These are phyloP conservation scores for Uncinocarpus reesii DNA, from an alignment of 2,329 filamentous ascomycete genomes.

Conservation along the genomic window DNA sequence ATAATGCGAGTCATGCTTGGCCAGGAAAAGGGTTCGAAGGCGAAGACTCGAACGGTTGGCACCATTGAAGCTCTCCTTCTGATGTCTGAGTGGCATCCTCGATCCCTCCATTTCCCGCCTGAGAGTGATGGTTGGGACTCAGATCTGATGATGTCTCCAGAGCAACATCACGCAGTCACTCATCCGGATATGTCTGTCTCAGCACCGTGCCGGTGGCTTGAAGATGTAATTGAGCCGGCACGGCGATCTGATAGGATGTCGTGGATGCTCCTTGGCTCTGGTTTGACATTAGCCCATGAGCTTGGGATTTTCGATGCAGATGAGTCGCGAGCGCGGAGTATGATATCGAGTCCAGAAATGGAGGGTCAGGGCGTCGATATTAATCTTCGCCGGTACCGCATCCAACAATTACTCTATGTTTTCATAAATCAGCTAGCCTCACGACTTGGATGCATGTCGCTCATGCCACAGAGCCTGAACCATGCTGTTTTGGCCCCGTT, in stretches of 20 bases:
- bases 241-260: conserved; percentile 48
- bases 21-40: conserved; percentile 43
- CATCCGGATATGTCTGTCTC: conserved; percentile 21
- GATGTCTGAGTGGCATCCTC: conserved; percentile 47
- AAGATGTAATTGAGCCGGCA: conserved; percentile 46
- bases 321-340: conserved; percentile 23
- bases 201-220: conserved; percentile 38
- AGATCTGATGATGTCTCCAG: conserved; percentile 34
- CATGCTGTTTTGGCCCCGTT: conserved; percentile 33
- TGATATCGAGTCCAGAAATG: conserved; percentile 14
- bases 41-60: conserved; percentile 41
- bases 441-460: conserved; percentile 42
- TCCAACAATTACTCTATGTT: conserved; percentile 34
- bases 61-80: conserved; percentile 45
- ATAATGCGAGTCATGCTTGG: conserved; percentile 46
- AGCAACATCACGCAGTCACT: conserved; percentile 16
- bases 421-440: conserved; percentile 45
- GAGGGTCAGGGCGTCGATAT: conserved; percentile 23
- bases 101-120: conserved; percentile 45
- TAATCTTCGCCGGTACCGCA: conserved; percentile 25
- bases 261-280: conserved; percentile 49
- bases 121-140: conserved; percentile 47
- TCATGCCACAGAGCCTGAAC: conserved; percentile 41
- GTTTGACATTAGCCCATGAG: conserved; percentile 44
- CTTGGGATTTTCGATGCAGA: conserved; percentile 41